A percentile compares a stretch with the other conserved stretches of the same genome.
Evolutionary conservation across 306 rosid species (phyloP).

Genomic region (Calophaca sinica): DNA sequence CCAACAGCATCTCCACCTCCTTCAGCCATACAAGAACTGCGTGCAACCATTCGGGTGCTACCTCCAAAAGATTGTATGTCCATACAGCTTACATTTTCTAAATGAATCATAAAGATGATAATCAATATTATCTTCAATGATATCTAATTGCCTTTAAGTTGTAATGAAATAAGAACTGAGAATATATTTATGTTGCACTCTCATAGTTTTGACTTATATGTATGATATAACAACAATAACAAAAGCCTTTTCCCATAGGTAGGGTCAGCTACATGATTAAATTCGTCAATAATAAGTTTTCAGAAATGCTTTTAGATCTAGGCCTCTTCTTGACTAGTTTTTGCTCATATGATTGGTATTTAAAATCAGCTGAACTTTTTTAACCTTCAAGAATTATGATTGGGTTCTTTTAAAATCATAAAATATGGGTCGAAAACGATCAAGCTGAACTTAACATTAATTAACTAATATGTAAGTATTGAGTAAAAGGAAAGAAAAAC

Average conservation of each 20-base stretch:
- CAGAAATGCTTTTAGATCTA: neutral
- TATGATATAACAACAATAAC: neutral
- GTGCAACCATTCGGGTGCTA: constrained; percentile 81
- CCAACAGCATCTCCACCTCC: constrained; percentile 95
- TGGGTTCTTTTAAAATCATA: too few relatives aligned
- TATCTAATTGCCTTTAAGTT: neutral
- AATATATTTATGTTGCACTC: neutral
- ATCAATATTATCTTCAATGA: constrained; percentile 16
- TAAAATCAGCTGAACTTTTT: too few relatives aligned
- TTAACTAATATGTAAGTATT: too few relatives aligned
- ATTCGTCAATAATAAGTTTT: neutral
- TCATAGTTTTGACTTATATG: constrained; percentile 7
- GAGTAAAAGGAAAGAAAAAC: too few relatives aligned
- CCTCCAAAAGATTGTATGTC: constrained; percentile 95
- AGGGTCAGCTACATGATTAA: neutral
- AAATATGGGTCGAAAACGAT: too few relatives aligned
- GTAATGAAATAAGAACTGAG: neutral
- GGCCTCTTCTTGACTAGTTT: neutral
- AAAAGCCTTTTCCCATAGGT: neutral
- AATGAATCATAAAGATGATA: neutral
- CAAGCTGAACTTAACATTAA: too few relatives aligned
- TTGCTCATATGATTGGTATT: too few relatives aligned
- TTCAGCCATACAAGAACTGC: constrained; percentile 87
- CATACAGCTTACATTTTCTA: constrained; percentile 32
- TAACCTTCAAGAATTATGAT: too few relatives aligned